A percentile compares a stretch with the other conserved stretches of the same genome.
phyloP scores from a whole-genome alignment of 768 basidiomycete genomes.

The Lactifluus hygrophoroides region DNA sequence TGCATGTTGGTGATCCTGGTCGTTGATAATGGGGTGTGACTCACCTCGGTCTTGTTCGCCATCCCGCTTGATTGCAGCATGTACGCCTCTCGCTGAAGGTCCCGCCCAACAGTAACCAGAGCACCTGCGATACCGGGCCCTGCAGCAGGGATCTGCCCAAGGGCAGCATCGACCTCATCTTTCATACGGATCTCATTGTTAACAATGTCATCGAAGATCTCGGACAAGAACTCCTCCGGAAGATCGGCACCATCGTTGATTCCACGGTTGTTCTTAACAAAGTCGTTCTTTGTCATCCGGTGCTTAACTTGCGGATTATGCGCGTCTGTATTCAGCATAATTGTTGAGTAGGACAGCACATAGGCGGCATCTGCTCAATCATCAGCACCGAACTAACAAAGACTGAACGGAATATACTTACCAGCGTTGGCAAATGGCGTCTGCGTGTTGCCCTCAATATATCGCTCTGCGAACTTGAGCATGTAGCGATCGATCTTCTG shows the following conservation, averaged over 20 bases:
- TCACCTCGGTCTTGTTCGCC: conserved; percentile 91
- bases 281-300: conserved; percentile 88
- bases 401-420: conserved; percentile 30
- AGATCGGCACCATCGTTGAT: conserved; percentile 90
- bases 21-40: conserved; percentile 5
- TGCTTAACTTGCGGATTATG: conserved; percentile 92
- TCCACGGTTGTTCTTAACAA: conserved; percentile 90
- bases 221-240: conserved; percentile 71
- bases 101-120: conserved; percentile 83
- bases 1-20: not conserved
- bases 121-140: conserved; percentile 74
- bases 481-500: conserved; percentile 99
- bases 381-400: not conserved
- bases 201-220: conserved; percentile 86
- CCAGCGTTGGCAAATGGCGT: conserved; percentile 92
- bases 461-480: conserved; percentile 97
- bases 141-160: conserved; percentile 31
- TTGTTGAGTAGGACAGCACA: conserved; percentile 89
- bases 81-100: conserved; percentile 94
- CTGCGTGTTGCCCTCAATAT: conserved; percentile 79
- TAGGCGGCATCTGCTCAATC: conserved; percentile 71
- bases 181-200: conserved; percentile 97
- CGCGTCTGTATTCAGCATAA: conserved; percentile 95
- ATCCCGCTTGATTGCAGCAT: conserved; percentile 93
- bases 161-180: conserved; percentile 75